Evolutionary conservation across 345 rosid genomes (phyloP), one percentile per base, ranked within the genome.

Genomic region (Hibiscus syriacus): DNA sequence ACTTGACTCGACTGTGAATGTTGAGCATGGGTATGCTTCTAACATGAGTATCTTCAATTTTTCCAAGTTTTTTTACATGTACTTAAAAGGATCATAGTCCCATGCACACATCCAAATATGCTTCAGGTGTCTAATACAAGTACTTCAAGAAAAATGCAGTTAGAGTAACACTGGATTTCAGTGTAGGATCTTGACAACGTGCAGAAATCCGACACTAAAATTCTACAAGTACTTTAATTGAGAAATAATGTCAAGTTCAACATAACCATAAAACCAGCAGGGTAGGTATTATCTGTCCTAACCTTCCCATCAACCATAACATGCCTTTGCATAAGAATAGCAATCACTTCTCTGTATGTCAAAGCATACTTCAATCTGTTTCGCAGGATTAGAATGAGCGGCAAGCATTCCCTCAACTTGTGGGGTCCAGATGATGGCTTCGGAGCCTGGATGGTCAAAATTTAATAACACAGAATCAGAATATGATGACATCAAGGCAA

Each of bases 351-450:
- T 73, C 85, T 82, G 63, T 85, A 85, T 2, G 86, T 83, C 26
- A 83, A 48, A 57, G 90, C 90, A 76, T 85, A 83, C 76, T 85
- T 85, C 74, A 85, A 67, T 54, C 84, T 79, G 71, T 85, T 85
- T 46, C 89, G 78, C 72, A 85, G 49, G 59, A 85, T 79, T 19
- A 85, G 82, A 66, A 85, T 73, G 56, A 85, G 71, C 3, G 90
- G 90, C 78, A 83, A 81, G 19, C 96, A 89, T 64, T 87, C 96
- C 80, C 92, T 83, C 0, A 90, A 85, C 71, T 89, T 89, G 80
- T 89, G 96, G 10, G 92, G 96, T 55, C 96, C 90, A 46, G 92
- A 87, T 2, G 92, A 87, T 41, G 96, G 96, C 65, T 89, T 89
- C 2, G 92, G 92, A 17, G 96, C 92, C 96, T 89, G 38, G 26